Base-by-base conservation (phyloP, 2,329 filamentous ascomycete genomes). In the Neofusicoccum umdonicola region DNA sequence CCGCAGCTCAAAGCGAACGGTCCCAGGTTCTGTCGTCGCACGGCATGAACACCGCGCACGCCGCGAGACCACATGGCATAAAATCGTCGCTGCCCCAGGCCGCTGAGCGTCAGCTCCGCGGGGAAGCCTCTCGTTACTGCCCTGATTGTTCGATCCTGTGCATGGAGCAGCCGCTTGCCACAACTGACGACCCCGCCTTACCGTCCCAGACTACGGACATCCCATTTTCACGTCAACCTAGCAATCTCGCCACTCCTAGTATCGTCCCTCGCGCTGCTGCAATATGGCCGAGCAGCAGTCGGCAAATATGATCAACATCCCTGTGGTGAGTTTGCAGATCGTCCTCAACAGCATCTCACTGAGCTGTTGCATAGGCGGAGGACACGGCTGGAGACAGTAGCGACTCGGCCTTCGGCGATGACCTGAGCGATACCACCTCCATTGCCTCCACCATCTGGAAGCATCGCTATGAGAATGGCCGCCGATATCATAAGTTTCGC, bases 341-440 rank as follows among this genome's bases (percentile, higher is more conserved):
- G 17, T 31, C 34, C 35, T 13, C 34, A 17, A 17, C n/a, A 19
- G 7, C 12, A 2, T 37, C 34, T 15, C n/a, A 6, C 51, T 56
- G 6, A 56, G n/a, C 3, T 27, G 56, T 47, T 12, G 6, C 42
- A 47, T 22, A 50, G 44, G 15, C 58, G 13, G 31, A 37, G 34
- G n/a, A 48, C n/a, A 7, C 45, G n/a, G 27, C 45, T 19, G 44
- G 34, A 8, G 67, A 71, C n/a, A 69, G 69, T 35, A 65, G 66
- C 15, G 72, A 74, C 58, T 73, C 70, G 5, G 69, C 70, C 4
- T 71, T 69, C 62, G 71, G 69, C 22, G 67, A 70, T 6, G 69
- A 71, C 41, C n/a, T 71, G 11, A 72, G 68, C 62, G 71, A 73
- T 54, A 73, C 71, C 13, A 73, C 72, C 3, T 73, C 72, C 9